Base-by-base conservation (phyloP, 2,329 filamentous ascomycete genomes). In the Fusarium ramigenum region DNA sequence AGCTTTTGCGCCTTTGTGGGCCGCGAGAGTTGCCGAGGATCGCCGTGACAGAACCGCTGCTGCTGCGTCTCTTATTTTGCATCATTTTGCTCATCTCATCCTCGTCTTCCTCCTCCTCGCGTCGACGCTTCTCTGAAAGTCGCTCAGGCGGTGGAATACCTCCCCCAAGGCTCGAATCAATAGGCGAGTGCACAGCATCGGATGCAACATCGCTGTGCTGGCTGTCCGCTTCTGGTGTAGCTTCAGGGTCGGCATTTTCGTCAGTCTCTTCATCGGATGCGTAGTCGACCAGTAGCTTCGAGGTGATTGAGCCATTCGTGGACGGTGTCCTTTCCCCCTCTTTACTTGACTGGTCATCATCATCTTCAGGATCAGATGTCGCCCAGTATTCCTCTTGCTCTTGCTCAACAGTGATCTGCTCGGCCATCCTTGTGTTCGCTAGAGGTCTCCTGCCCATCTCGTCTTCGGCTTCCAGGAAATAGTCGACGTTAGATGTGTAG, bases 381-480 rank as follows among this genome's bases (percentile, higher is more conserved):
- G 97, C 96, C 88, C 97, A 98, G 82, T 98, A 99, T 47, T 96
- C 94, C 78, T 98, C 96, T 80, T 98, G 94, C 16, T 92, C 91
- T 10, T 92, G 88, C 79, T 98, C 96, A 79, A 95, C 88, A 2
- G 82, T 72, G 15, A 89, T 81, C 60, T 97, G 95, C 78, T 94
- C 94, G 80, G 97, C 88, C 49, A 87, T 89, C 81, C 93, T 92
- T 69, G 83, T 77, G 60, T 85, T 85, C 6, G 83, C 80, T 15
- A 81, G 77, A 25, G 83, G 83, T 63, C 84, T 84, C 54, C 84
- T 82, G 7, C 78, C 84, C 72, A 85, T 83, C 28, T 90, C 88
- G 2, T 90, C 91, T 64, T 93, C 91, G 21, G 91, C 90, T 63
- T 96, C 93, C 59, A 92, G 87, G 72, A 92, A 94, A 64, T 93